These are phyloP conservation scores for Mycena latifolia DNA, from an alignment of 768 basidiomycete genomes.

Conservation along the genomic window DNA sequence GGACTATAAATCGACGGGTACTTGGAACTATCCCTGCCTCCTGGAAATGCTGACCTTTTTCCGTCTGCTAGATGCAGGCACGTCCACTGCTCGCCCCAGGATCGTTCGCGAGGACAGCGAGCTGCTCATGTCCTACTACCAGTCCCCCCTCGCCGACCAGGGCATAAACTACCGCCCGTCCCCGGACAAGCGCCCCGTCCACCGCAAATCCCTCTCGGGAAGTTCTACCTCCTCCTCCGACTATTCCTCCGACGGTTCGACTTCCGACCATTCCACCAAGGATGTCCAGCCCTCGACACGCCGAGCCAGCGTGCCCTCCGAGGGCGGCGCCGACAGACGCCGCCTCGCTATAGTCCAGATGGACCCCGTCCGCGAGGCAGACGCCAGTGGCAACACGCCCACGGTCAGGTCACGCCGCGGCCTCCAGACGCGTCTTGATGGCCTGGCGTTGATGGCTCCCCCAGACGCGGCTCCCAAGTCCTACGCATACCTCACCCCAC, in stretches of 20 bases:
- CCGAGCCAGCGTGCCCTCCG: conserved; percentile 66
- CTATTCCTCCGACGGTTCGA: conserved; percentile 62
- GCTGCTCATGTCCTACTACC: conserved; percentile 65
- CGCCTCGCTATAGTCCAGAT: conserved; percentile 77
- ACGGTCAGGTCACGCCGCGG: conserved; percentile 56
- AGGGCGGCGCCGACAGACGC: conserved; percentile 73
- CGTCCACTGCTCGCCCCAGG: conserved; percentile 35
- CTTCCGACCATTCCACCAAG: conserved; percentile 35
- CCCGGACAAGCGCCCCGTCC: conserved; percentile 3
- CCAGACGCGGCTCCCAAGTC: conserved; percentile 71
- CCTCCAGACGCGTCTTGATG: conserved; percentile 54
- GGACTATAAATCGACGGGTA: no score
- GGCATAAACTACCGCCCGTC: conserved; percentile 39
- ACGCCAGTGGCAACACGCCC: conserved; percentile 23
- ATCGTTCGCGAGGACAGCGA: conserved; percentile 54
- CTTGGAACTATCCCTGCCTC: no score
- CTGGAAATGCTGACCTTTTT: conserved; percentile 48
- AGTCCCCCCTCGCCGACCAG: conserved; percentile 63
- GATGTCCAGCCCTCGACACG: conserved; percentile 45
- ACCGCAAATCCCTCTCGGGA: conserved; percentile 33
- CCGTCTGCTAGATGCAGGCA: conserved; percentile 42
- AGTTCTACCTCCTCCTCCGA: conserved; percentile 61
- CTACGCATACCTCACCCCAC: conserved; percentile 67
- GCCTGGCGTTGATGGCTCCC: conserved; percentile 78
- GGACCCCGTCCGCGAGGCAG: conserved; percentile 52